These are phyloP conservation scores for Fusarium humuli DNA, from an alignment of 2,329 filamentous ascomycete genomes.

Conservation along the genomic window DNA sequence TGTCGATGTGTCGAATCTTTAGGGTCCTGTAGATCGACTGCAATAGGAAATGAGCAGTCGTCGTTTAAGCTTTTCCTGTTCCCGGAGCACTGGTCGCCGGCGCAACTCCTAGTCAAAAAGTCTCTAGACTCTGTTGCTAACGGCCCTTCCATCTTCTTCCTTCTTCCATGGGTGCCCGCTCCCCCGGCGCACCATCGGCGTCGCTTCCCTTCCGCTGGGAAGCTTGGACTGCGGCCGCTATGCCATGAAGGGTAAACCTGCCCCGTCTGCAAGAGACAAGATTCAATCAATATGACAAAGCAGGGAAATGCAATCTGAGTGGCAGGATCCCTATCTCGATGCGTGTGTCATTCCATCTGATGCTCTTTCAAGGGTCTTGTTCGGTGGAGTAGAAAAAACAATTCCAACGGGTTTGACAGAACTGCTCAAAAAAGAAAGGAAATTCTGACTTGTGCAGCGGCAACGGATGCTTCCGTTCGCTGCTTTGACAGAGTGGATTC, in stretches of 20 bases:
- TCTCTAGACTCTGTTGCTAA: constrained; percentile 23
- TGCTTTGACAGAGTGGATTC: constrained; percentile 30
- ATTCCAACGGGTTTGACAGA: constrained; percentile 9
- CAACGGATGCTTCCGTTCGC: constrained; percentile 15
- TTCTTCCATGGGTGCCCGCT: constrained; percentile 31
- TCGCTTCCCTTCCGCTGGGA: constrained; percentile 46
- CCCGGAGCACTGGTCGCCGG: constrained; percentile 41
- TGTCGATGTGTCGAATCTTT: constrained; percentile 21
- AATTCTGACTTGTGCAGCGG: constrained; percentile 3
- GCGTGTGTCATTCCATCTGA: constrained; percentile 22
- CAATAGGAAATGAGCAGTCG: constrained; percentile 40
- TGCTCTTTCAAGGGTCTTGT: constrained; percentile 18
- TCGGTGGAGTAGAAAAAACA: constrained; percentile 3
- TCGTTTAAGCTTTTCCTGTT: constrained; percentile 38
- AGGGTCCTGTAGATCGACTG: constrained; percentile 32
- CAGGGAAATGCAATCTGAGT: constrained; percentile 3
- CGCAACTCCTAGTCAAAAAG: constrained; percentile 13
- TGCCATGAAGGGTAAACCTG: constrained; percentile 37
- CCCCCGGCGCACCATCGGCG: constrained; percentile 33
- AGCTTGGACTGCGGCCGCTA: constrained; percentile 41
- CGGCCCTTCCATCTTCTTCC: constrained; percentile 43
- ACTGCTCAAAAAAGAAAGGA: neutral
- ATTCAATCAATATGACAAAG: constrained; percentile 7
- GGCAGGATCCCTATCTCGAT: constrained; percentile 16
- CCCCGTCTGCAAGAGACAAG: constrained; percentile 30